Evolutionary conservation across 2,329 filamentous ascomycete species (phyloP), one percentile per base, ranked within the genome.

Genomic region (Ciborinia camelliae): DNA sequence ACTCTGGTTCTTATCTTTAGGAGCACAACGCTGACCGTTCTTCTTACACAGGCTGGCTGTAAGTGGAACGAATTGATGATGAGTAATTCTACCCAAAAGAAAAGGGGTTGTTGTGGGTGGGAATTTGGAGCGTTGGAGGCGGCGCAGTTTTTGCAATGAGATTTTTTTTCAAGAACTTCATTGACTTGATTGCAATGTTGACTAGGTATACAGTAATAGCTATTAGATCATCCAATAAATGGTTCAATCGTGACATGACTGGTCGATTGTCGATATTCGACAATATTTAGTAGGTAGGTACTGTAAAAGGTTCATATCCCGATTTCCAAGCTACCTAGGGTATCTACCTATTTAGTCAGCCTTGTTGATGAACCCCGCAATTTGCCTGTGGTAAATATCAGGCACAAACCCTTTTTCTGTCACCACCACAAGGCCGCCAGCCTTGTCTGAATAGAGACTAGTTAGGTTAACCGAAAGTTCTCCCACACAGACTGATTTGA

Each of bases 61-160:
- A 20, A 87, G 85, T 68, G 85, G 85, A 64, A 87, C 85, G 9
- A 88, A 84, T 71, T 87, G 78, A 76, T 50, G 61, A 48, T 32
- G 26, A 53, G 48, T 61, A 54, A 51, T 50, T 58, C 61, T 53
- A 50, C 48, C 32, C 37, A 59, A 64, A 64, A 39, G 58, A 54
- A 37, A 30, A 58, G 58, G 52, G 23, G n/a, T n/a, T n/a, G n/a
- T n/a, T n/a, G n/a, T n/a, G 52, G 30, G 26, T 23, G 45, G 37
- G 51, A 26, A 32, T 53, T 67, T 65, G 63, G 39, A 57, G 57
- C 53, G 26, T 41, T 59, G 32, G 30, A n/a, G n/a, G n/a, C 41
- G 54, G 41, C 62, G 43, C 32, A 59, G 53, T 63, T 63, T 63
- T 43, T 43, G 30, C 48, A 28, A 54, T 48, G 51, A 63, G 51